A percentile compares a stretch with the other conserved stretches of the same genome.
Conservation (phyloP, 139 green algal genomes). For the Spirogloea muscicola region DNA sequence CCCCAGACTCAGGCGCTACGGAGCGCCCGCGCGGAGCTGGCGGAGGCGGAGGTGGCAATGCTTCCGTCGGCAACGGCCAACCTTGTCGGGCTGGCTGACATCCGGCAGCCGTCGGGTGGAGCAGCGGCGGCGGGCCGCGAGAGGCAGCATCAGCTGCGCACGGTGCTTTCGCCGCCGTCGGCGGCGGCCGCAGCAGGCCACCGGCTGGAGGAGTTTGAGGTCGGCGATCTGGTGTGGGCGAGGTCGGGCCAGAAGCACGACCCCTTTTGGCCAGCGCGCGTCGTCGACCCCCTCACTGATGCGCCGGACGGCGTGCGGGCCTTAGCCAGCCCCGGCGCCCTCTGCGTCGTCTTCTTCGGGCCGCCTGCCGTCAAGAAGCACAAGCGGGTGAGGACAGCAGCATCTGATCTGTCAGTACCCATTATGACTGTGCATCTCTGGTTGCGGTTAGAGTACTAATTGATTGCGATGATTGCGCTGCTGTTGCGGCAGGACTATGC, state of each 20-base stretch:
- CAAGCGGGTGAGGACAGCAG: conserved; percentile 6
- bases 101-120: too few relatives aligned
- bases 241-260: conserved; percentile 41
- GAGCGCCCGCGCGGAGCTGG: too few relatives aligned
- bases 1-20: too few relatives aligned
- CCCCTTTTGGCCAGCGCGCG: conserved; percentile 32
- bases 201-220: conserved; percentile 29
- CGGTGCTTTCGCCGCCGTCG: too few relatives aligned
- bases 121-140: too few relatives aligned
- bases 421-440: too few relatives aligned
- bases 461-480: conserved; percentile 5
- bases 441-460: not conserved
- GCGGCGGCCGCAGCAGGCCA: too few relatives aligned
- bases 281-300: conserved; percentile 29
- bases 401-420: too few relatives aligned
- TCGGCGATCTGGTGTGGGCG: conserved; percentile 35
- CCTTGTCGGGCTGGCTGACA: too few relatives aligned
- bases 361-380: conserved; percentile 3
- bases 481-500: conserved; percentile 29
- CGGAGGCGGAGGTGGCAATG: too few relatives aligned
- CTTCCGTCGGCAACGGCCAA: too few relatives aligned
- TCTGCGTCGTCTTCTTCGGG: conserved; percentile 41
- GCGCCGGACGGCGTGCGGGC: conserved; percentile 22
- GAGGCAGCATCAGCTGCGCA: too few relatives aligned
- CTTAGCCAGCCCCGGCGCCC: not conserved